phyloP scores from a whole-genome alignment of 495 filamentous ascomycete genomes.

The Hamigera avellanea region DNA sequence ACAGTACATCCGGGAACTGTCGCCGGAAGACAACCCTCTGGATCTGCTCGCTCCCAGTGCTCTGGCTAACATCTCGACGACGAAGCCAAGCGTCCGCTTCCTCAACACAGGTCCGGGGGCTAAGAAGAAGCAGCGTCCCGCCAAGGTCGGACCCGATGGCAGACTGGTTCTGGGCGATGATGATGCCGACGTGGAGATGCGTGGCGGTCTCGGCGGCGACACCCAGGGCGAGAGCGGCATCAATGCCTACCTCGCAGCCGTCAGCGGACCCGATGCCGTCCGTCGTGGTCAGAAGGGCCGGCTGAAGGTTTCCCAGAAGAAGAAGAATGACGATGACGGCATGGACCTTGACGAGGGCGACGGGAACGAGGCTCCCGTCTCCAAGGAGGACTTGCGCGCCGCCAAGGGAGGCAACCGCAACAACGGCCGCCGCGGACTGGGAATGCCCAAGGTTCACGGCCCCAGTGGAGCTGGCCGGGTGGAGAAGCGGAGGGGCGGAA shows the following conservation, averaged over 20 bases:
- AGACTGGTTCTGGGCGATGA: constrained; percentile 66
- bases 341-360: constrained; percentile 60
- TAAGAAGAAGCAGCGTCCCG: constrained; percentile 37
- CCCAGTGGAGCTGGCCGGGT: constrained; percentile 24
- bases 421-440: constrained; percentile 30
- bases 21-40: constrained; percentile 72
- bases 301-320: constrained; percentile 70
- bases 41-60: constrained; percentile 83
- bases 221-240: constrained; percentile 45
- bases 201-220: constrained; percentile 38
- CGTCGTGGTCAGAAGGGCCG: constrained; percentile 72
- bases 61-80: constrained; percentile 85
- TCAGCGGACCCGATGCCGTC: constrained; percentile 72
- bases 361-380: constrained; percentile 15
- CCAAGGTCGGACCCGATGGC: constrained; percentile 73
- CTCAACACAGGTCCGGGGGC: constrained; percentile 31
- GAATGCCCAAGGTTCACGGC: constrained; percentile 32
- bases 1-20: constrained; percentile 81
- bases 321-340: constrained; percentile 44
- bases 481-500: constrained; percentile 21
- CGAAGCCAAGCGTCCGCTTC: constrained; percentile 55
- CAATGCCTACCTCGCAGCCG: constrained; percentile 84
- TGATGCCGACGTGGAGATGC: constrained; percentile 47
- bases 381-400: constrained; percentile 13
- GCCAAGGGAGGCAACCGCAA: constrained; percentile 6